Conservation (phyloP, 495 filamentous ascomycete genomes). For the Astrocystis sublimbata region DNA sequence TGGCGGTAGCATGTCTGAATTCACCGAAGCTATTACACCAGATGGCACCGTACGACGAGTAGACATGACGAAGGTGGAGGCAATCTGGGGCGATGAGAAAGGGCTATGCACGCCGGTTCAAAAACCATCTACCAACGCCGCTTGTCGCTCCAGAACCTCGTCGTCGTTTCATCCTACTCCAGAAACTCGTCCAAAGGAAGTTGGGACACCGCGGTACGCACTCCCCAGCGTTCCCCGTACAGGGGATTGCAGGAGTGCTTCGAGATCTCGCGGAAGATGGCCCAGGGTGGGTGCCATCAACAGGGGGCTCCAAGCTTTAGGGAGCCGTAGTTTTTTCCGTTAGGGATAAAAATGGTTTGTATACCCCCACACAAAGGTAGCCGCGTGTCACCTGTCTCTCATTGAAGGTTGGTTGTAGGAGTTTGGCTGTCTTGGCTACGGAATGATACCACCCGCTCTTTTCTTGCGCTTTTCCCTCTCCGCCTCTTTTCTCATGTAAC, state of each 20-base stretch:
- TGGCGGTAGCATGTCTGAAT: constrained; percentile 11
- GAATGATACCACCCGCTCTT: constrained; percentile 31
- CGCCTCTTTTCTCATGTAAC: constrained; percentile 11
- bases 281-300: constrained; percentile 35
- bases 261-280: constrained; percentile 34
- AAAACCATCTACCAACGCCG: constrained; percentile 17
- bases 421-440: constrained; percentile 19
- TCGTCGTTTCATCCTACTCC: constrained; percentile 27
- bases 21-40: constrained; percentile 7
- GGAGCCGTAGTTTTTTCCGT: constrained; percentile 46
- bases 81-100: constrained; percentile 25
- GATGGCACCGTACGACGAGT: constrained; percentile 28
- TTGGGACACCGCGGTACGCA: constrained; percentile 27
- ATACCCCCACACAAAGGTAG: neutral
- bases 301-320: constrained; percentile 42
- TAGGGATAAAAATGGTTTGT: constrained; percentile 21
- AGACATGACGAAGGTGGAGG: constrained; percentile 22
- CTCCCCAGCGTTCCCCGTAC: constrained; percentile 21
- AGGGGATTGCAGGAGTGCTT: constrained; percentile 27
- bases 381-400: neutral
- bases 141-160: constrained; percentile 19
- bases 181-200: constrained; percentile 29
- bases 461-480: too few species aligned
- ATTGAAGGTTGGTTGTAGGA: constrained; percentile 2
- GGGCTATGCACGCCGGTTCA: constrained; percentile 19